phyloP scores from a whole-genome alignment of 371 early-diverging fungal species.

The Mucor irregularis region DNA sequence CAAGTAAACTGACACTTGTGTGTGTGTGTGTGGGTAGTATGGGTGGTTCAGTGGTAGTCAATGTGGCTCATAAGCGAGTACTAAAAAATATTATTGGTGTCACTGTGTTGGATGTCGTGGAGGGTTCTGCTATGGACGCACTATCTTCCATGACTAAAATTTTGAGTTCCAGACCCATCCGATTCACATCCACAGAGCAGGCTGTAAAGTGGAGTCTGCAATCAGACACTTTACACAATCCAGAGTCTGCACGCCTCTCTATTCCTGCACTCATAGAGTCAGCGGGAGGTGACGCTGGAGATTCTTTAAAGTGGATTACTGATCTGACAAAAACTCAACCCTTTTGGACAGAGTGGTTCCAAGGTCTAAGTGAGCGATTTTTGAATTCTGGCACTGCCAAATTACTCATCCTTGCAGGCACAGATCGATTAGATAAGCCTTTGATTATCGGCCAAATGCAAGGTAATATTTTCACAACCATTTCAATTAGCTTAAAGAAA shows the following conservation, averaged over 20 bases:
- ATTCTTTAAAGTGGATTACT: slow-evolving; percentile 70
- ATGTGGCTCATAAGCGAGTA: slow-evolving; percentile 59
- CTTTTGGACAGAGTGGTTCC: slow-evolving; percentile 92
- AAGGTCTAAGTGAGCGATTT: slow-evolving; percentile 80
- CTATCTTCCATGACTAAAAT: slow-evolving; percentile 65
- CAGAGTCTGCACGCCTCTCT: slow-evolving; percentile 76
- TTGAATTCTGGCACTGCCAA: slow-evolving; percentile 69
- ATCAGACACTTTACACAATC: slow-evolving; percentile 63
- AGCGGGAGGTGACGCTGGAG: slow-evolving; percentile 6
- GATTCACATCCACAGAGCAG: slow-evolving; percentile 57
- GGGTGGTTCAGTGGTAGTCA: slow-evolving; percentile 88
- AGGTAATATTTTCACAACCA: slow-evolving; percentile 47
- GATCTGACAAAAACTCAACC: slow-evolving; percentile 67
- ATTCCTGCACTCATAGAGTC: slow-evolving; percentile 61
- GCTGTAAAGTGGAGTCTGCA: slow-evolving; percentile 78
- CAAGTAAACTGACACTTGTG: no score
- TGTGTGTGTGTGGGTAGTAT: no score
- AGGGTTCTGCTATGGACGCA: slow-evolving; percentile 84
- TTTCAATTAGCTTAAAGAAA: not conserved
- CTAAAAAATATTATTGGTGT: slow-evolving; percentile 71
- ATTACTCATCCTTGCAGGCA: slow-evolving; percentile 87
- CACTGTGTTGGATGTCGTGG: slow-evolving; percentile 88
- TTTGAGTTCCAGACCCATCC: slow-evolving; percentile 61
- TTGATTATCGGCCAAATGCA: slow-evolving; percentile 97
- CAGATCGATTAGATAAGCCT: slow-evolving; percentile 89